phyloP scores from a whole-genome alignment of 495 filamentous ascomycete species.

The Astrocystis sublimbata region DNA sequence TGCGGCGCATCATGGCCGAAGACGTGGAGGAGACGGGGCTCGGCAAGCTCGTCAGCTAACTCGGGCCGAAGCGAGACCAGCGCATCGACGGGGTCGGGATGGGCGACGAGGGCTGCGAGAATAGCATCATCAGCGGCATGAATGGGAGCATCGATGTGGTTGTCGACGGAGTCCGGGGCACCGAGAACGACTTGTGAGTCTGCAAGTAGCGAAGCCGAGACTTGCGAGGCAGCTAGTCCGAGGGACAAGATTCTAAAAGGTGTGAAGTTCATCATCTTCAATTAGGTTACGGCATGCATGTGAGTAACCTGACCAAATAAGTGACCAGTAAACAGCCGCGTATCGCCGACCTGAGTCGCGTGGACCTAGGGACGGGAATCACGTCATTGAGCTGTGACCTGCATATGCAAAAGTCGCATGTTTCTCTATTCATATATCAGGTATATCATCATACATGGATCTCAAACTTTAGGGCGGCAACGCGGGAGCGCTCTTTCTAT shows the following conservation, averaged over 20 bases:
- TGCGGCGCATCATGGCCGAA: slow-evolving; percentile 13
- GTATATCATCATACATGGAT: too few species aligned
- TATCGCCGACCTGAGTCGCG: too few species aligned
- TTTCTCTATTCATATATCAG: too few species aligned
- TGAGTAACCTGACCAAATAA: too few species aligned
- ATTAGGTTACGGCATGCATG: neutral
- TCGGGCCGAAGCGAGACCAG: slow-evolving; percentile 25
- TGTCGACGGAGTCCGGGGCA: neutral
- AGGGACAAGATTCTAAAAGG: neutral
- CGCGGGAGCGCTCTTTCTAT: too few species aligned
- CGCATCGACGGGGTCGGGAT: slow-evolving; percentile 27
- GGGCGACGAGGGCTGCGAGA: slow-evolving; percentile 18
- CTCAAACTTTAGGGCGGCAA: too few species aligned
- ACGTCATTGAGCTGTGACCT: too few species aligned
- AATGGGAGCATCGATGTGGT: neutral
- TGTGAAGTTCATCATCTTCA: neutral
- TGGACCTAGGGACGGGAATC: too few species aligned
- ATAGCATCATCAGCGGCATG: slow-evolving; percentile 19
- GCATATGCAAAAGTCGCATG: too few species aligned
- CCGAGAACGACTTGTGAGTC: slow-evolving; percentile 9
- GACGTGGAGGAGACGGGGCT: slow-evolving; percentile 24
- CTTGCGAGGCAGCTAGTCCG: slow-evolving; percentile 1
- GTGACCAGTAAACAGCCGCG: too few species aligned
- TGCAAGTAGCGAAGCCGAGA: slow-evolving; percentile 9
- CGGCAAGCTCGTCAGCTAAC: slow-evolving; percentile 19